Evolutionary conservation across 2,329 filamentous ascomycete species (phyloP).

Genomic region (Sarocladium oryzae): DNA sequence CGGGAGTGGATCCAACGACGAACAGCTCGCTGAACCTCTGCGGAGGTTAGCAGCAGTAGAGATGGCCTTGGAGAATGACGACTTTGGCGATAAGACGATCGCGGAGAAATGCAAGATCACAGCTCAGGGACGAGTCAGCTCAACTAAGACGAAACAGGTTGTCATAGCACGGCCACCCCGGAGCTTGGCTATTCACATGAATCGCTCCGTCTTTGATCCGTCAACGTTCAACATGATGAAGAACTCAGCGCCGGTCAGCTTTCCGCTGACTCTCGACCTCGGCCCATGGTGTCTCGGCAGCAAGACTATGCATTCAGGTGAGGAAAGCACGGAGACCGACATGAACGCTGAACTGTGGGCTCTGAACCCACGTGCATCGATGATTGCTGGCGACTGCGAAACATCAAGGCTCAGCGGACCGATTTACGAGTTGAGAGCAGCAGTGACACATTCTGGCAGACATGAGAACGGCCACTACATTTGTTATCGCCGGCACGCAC

Average conservation of each 20-base stretch:
- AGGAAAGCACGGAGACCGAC: constrained; percentile 14
- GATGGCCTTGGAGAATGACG: constrained; percentile 67
- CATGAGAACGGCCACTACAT: constrained; percentile 97
- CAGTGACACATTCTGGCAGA: constrained; percentile 80
- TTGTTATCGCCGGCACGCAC: constrained; percentile 55
- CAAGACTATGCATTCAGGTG: constrained; percentile 14
- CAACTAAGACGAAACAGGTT: constrained; percentile 85
- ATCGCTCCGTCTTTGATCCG: constrained; percentile 87
- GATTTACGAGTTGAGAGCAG: constrained; percentile 73
- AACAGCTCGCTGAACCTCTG: constrained; percentile 43
- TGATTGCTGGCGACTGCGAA: constrained; percentile 55
- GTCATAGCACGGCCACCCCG: constrained; percentile 77
- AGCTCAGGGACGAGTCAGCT: constrained; percentile 61
- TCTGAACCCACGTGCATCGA: constrained; percentile 61
- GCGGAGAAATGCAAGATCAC: constrained; percentile 58
- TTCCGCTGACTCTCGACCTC: constrained; percentile 68
- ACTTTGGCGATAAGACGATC: constrained; percentile 67
- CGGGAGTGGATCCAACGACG: constrained; percentile 31
- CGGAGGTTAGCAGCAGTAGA: constrained; percentile 60
- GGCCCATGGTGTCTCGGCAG: constrained; percentile 80
- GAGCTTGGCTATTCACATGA: constrained; percentile 79
- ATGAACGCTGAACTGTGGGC: constrained; percentile 59
- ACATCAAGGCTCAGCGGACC: constrained; percentile 48
- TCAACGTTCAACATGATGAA: constrained; percentile 73
- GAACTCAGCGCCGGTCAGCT: constrained; percentile 73